Evolutionary conservation across 2,329 filamentous ascomycete genomes (phyloP), one percentile per base, ranked within the genome.

Genomic region (Chalaropsis ovoidea): DNA sequence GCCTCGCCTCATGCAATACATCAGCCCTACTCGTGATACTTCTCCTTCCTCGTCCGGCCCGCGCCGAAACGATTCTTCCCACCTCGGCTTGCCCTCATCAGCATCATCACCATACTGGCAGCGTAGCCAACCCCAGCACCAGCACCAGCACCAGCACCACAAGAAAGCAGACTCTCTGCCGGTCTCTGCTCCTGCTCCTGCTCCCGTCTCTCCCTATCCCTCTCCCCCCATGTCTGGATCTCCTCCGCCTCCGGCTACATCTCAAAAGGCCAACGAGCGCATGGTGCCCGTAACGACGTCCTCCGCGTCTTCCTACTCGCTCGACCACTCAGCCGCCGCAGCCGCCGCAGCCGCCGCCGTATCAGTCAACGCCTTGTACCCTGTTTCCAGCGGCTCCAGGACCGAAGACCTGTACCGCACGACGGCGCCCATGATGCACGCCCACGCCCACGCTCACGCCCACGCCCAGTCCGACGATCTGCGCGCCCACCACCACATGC

Each of bases 221-320:
- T 87, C 85, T 80, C 85, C 85, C 78, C 85, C 85, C 80, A 87
- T 87, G 85, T 87, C 85, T 79, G 84, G 83, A 74, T 86, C 85
- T 78, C 83, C 84, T 72, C 80, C 80, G 71, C 77, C 81, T 71
- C 81, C 83, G 75, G 78, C 80, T 74, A 84, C 82, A 78, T 79
- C 79, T 74, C 80, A 77, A 75, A 81, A 84, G 76, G 78, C 78
- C 72, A 78, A 77, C 75, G 79, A 82, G 75, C 79, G 80, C 75
- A 77, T 78, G 72, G 80, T 81, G 67, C 69, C 66, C 60, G 31
- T 58, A 11, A 70, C 71, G 72, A 77, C 24, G 41, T 49, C 61
- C 61, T 35, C 43, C 10, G 31, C 42, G 19, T 52, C 63, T 43
- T 61, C 65, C 6, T 58, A 58, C 27, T 58, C 52, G 52, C 52